Evolutionary conservation across 163 green algal species (phyloP).

Genomic region (Chlamydomonas reinhardtii): DNA sequence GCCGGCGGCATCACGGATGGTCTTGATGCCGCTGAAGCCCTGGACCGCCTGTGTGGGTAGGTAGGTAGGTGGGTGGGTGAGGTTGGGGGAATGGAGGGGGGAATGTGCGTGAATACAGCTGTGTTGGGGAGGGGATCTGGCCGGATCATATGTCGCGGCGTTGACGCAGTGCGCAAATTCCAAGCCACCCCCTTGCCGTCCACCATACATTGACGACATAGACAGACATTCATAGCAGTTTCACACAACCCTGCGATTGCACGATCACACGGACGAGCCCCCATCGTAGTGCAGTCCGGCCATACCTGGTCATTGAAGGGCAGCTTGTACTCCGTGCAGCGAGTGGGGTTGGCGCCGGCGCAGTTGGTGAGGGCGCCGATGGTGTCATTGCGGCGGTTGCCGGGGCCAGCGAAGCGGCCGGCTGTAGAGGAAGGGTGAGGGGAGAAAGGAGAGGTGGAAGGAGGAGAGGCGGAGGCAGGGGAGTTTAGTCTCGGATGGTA

Average conservation of each 20-base stretch:
- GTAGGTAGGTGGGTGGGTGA: background rate
- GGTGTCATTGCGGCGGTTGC: slow-evolving; percentile 13
- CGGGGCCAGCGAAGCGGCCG: background rate
- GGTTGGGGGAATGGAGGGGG: background rate
- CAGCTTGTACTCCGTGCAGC: background rate
- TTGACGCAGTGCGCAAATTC: too few relatives aligned
- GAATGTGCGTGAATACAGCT: background rate
- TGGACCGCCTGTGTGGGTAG: slow-evolving; percentile 2
- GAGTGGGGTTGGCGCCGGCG: slow-evolving; percentile 6
- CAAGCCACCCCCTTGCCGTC: too few relatives aligned
- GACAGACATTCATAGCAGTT: too few relatives aligned
- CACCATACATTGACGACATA: too few relatives aligned
- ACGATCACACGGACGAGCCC: too few relatives aligned
- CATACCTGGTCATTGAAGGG: slow-evolving; percentile 1
- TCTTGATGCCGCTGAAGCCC: slow-evolving; percentile 28
- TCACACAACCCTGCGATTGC: too few relatives aligned
- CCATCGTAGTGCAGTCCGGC: too few relatives aligned
- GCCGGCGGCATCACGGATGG: background rate
- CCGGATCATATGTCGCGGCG: too few relatives aligned
- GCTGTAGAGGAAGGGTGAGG: background rate
- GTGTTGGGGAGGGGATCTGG: too few relatives aligned
- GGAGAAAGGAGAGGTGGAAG: background rate
- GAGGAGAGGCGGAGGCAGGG: background rate
- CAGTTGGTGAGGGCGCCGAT: background rate
- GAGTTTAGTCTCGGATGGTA: too few relatives aligned